These are phyloP conservation scores for Volvox reticuliferus DNA, from an alignment of 139 green algal genomes.

Conservation along the genomic window DNA sequence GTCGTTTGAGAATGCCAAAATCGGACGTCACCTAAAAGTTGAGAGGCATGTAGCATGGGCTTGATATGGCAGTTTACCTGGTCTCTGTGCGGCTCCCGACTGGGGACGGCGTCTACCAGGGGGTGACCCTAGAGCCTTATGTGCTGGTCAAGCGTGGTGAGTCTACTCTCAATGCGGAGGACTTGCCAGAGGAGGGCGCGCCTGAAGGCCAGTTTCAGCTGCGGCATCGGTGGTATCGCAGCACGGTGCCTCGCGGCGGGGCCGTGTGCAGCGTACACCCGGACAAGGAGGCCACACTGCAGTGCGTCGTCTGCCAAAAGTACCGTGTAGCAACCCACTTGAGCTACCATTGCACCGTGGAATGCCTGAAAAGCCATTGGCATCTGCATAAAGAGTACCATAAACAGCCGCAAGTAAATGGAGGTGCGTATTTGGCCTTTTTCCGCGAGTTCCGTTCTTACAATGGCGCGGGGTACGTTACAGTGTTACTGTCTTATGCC, in stretches of 20 bases:
- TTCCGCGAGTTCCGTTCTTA: constrained; percentile 12
- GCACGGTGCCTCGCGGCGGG: constrained; percentile 78
- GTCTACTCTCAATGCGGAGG: constrained; percentile 78
- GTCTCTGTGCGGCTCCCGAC: constrained; percentile 69
- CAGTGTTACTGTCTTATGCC: too few relatives aligned
- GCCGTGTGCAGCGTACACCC: constrained; percentile 90
- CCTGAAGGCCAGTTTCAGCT: constrained; percentile 80
- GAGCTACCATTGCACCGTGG: constrained; percentile 92
- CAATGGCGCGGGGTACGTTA: constrained; percentile 22
- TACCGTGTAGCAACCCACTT: constrained; percentile 80
- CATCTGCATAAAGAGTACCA: constrained; percentile 92
- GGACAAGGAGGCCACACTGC: constrained; percentile 87
- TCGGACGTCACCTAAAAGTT: not conserved
- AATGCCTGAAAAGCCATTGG: constrained; percentile 95
- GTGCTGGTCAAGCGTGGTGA: constrained; percentile 85
- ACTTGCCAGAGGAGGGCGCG: constrained; percentile 85
- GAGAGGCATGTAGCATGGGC: constrained; percentile 6
- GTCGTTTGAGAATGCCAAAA: not conserved
- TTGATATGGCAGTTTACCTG: constrained; percentile 46
- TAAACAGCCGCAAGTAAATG: constrained; percentile 58
- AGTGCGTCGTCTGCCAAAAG: constrained; percentile 93
- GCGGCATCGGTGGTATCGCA: constrained; percentile 91
- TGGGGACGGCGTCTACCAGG: constrained; percentile 80
- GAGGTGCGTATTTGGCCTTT: not conserved
- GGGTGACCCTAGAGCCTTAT: constrained; percentile 91